These are phyloP conservation scores for Hibiscus tridactylites DNA, from an alignment of 345 rosid genomes.

Conservation along the genomic window DNA sequence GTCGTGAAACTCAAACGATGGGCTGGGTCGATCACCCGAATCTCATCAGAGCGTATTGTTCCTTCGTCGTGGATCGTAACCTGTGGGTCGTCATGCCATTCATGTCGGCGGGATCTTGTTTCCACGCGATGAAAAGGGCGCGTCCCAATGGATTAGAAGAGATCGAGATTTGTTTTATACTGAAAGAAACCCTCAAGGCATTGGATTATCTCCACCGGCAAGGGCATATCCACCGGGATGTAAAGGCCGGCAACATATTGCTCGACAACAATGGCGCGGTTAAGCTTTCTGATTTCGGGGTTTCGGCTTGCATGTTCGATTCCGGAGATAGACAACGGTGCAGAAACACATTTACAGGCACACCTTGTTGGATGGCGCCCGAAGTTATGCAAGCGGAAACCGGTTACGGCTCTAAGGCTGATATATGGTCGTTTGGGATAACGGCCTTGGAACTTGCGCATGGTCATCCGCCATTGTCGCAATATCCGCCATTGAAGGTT, in stretches of 20 bases:
- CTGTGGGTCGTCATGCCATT: constrained; percentile 97
- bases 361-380: constrained; percentile 99
- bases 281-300: constrained; percentile 95
- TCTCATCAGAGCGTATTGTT: constrained; percentile 68
- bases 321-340: constrained; percentile 83
- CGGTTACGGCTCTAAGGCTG: constrained; percentile 97
- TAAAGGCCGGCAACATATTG: constrained; percentile 97
- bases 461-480: constrained; percentile 96
- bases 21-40: constrained; percentile 88
- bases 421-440: constrained; percentile 97
- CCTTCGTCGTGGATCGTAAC: constrained; percentile 71
- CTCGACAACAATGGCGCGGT: constrained; percentile 65
- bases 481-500: constrained; percentile 98
- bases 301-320: constrained; percentile 95
- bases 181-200: constrained; percentile 94
- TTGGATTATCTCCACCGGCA: constrained; percentile 86
- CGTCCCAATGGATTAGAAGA: constrained; percentile 87
- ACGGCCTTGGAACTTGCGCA: constrained; percentile 96
- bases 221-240: constrained; percentile 96
- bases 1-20: constrained; percentile 93
- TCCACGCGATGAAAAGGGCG: constrained; percentile 86
- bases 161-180: constrained; percentile 63
- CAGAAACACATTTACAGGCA: constrained; percentile 95
- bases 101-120: constrained; percentile 94
- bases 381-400: constrained; percentile 94